A percentile compares a stretch with the other conserved stretches of the same genome.
Evolutionary conservation across 805 yeast species (phyloP).

Genomic region (Tetrapisispora iriomotensis): DNA sequence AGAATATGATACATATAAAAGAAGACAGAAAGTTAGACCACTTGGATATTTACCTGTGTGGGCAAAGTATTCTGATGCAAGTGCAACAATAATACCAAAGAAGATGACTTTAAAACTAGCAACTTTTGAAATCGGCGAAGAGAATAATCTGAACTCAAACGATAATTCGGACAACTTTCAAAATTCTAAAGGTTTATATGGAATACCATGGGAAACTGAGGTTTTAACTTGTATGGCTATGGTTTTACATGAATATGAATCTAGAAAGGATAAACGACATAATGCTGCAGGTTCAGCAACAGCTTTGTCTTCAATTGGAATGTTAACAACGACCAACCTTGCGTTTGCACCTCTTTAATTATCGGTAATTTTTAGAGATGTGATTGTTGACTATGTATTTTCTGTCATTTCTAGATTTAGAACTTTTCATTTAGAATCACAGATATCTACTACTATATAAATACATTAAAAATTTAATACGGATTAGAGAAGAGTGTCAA

Average conservation of each 20-base stretch:
- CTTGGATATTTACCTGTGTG: slow-evolving; percentile 21
- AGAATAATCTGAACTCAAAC: background rate
- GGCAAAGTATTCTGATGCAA: slow-evolving; percentile 24
- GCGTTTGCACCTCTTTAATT: too few relatives aligned
- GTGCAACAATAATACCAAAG: slow-evolving; percentile 18
- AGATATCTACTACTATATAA: too few relatives aligned
- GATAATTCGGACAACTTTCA: background rate
- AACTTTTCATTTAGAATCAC: too few relatives aligned
- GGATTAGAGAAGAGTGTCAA: too few relatives aligned
- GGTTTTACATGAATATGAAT: slow-evolving; percentile 25
- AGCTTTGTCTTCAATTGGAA: background rate
- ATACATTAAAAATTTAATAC: too few relatives aligned
- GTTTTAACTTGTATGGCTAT: slow-evolving; percentile 27
- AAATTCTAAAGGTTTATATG: background rate
- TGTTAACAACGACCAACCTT: background rate
- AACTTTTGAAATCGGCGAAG: slow-evolving; percentile 18
- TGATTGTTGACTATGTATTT: too few relatives aligned
- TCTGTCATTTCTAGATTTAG: too few relatives aligned
- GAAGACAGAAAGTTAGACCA: slow-evolving; percentile 10
- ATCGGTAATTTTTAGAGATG: too few relatives aligned
- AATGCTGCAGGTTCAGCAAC: background rate
- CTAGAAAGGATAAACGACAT: slow-evolving; percentile 25
- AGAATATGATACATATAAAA: slow-evolving; percentile 8
- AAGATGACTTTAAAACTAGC: slow-evolving; percentile 21
- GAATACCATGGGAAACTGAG: slow-evolving; percentile 22